Evolutionary conservation across 78 protist genomes (phyloP), one percentile per base, ranked within the genome.

Genomic region (Tieghemostelium lacteum): DNA sequence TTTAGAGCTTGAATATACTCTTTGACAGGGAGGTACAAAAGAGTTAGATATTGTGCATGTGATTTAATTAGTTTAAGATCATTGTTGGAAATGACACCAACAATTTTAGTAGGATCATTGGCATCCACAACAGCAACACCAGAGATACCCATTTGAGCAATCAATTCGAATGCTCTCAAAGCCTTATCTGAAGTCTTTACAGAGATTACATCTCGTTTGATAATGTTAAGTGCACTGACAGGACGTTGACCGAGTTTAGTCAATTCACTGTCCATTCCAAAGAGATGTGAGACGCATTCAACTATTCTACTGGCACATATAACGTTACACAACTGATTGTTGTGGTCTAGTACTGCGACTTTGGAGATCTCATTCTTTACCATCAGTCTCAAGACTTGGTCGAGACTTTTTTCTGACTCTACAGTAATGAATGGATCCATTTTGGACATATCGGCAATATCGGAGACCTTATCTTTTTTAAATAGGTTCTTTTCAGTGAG

Each of bases 361-460:
- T 74, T 67, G 20, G 52, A 61, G 4, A 83, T 83, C 20, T 69
- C 45, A 31, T 69, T 83, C 37, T 69, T 83, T 4, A 73, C 73
- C 89, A 83, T 83, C 64, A 83, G 20, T 31, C 72, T 6, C 19
- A 77, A 50, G 0, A 83, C 89, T 5, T 69, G 60, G 33, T 83
- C 89, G 58, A 83, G 64, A 17, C 10, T 54, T 0, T 22, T 58
- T 31, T 83, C 77, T 6, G 70, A 33, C 7, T 69, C 39, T 4
- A 83, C 89, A 7, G 69, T 24, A 29, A 83, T 69, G 22, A 83
- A 83, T 39, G 89, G 89, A 22, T 83, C 89, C 42, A 75, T 66
- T 24, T 83, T 83, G 3, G 89, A 83, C 5, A 34, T 69, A 58
- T 83, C 61, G 42, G 76, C 75, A 67, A 83, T 69, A 83, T 83